Conservation (phyloP, 192 early-diverging fungal species). For the Lobosporangium transversale region DNA sequence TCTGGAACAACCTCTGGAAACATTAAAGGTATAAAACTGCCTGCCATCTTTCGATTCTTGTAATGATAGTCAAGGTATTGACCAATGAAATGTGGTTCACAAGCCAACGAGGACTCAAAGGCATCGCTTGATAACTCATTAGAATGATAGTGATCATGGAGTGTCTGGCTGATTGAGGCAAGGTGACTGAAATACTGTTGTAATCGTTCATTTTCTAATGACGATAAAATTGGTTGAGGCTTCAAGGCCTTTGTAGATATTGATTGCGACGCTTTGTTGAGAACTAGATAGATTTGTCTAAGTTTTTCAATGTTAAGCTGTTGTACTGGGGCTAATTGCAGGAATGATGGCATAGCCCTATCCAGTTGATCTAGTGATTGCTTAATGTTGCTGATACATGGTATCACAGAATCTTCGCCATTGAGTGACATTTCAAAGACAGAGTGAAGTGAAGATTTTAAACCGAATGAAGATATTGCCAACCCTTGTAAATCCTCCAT, state of each 20-base stretch:
- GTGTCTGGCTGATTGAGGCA: constrained; percentile 41
- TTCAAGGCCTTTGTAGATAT: background rate
- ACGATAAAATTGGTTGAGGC: background rate
- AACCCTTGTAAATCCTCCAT: constrained; percentile 54
- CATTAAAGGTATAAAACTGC: constrained; percentile 48
- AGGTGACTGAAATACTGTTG: constrained; percentile 55
- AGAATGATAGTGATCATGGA: constrained; percentile 36
- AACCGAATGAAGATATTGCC: constrained; percentile 28
- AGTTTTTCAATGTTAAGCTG: constrained; percentile 32
- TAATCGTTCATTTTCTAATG: constrained; percentile 13
- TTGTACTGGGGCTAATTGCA: constrained; percentile 8
- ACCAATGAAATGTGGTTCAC: constrained; percentile 52
- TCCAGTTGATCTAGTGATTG: constrained; percentile 60
- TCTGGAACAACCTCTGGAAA: constrained; percentile 43
- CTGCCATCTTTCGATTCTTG: constrained; percentile 47
- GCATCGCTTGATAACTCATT: constrained; percentile 44
- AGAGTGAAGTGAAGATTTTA: constrained; percentile 14
- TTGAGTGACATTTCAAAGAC: constrained; percentile 23
- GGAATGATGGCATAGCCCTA: constrained; percentile 49
- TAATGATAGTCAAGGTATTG: constrained; percentile 55
- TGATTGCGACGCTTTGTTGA: constrained; percentile 12
- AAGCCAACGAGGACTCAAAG: constrained; percentile 53
- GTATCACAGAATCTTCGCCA: constrained; percentile 46
- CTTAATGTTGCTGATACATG: constrained; percentile 72
- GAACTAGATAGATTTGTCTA: constrained; percentile 16